Base-by-base conservation (phyloP, 129 eudicot genomes). In the Tagetes patula region DNA sequence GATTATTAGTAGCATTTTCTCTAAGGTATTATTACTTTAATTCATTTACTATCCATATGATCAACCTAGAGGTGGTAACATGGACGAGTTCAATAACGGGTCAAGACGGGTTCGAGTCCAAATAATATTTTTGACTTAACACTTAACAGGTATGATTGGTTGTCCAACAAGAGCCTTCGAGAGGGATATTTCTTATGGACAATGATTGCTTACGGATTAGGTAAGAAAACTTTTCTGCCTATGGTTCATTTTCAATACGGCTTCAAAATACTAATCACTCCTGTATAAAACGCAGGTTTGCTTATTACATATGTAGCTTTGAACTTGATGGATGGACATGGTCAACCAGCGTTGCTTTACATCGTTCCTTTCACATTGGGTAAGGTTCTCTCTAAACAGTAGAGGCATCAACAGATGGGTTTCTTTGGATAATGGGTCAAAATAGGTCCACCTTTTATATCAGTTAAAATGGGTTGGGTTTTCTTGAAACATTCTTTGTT, bases 191-290 rank as follows among this genome's bases (percentile, higher is more conserved):
- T 94, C 61, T 62, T 90, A 73, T 94, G 91, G 89, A 91, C 97
- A 32, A 90, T 94, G 97, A 65, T 89, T 60, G 99, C 99, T 70
- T 94, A 94, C 14, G 99, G 97, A 36, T 71, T 85, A 74, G 99
- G 98, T 90, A 86, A 47, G 75, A 6, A 49, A 70, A 43, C 42
- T 59, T 11, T 4, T 31, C 32, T 67, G 4, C 45, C 8, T 76
- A 20, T 68, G 48, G 31, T 6, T 1, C 2, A 43, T 59, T 59
- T 59, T 10, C 39, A 34, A 8, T 34, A 60, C 1, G 42, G 67
- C 67, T 61, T 43, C 9, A 8, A 38, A 71, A 7, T 50, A 20
- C 27, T 46, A 31, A 34, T 43, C 45, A 13, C 50, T 33, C 9
- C 13, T 59, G 50, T 9, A n/a, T 34, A 34, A 72, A 36, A 41